Evolutionary conservation across 352 stramenopile genomes (phyloP).

Genomic region (Thalassiosira hispida): DNA sequence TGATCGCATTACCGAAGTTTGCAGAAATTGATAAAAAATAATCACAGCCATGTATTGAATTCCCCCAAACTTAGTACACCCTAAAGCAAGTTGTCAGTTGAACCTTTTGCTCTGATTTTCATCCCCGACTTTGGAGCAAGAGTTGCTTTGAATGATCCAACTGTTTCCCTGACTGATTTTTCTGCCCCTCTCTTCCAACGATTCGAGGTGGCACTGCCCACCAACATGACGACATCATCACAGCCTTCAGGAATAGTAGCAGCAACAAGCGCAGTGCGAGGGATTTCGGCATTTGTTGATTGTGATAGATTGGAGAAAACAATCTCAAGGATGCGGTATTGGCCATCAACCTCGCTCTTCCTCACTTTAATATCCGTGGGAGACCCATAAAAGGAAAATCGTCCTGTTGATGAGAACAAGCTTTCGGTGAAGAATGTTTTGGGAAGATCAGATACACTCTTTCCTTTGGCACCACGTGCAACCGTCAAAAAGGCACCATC

Average conservation of each 20-base stretch:
- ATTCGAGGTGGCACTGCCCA: constrained; percentile 53
- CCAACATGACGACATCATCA: constrained; percentile 63
- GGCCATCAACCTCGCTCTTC: constrained; percentile 28
- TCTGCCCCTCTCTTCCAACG: constrained; percentile 69
- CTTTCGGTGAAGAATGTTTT: constrained; percentile 60
- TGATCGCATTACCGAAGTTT: no score
- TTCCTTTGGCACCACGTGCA: constrained; percentile 22
- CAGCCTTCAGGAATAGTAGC: constrained; percentile 59
- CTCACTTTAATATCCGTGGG: constrained; percentile 73
- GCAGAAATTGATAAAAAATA: no score
- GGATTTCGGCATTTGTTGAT: constrained; percentile 69
- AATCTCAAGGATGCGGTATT: constrained; percentile 60
- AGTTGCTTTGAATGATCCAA: constrained; percentile 60
- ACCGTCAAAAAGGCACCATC: constrained; percentile 68
- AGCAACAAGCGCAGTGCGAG: constrained; percentile 54
- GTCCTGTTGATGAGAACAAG: constrained; percentile 53
- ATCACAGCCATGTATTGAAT: no score
- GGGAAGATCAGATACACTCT: constrained; percentile 43
- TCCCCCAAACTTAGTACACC: no score
- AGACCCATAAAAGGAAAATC: constrained; percentile 72
- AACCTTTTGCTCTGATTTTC: constrained; percentile 54
- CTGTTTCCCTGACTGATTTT: constrained; percentile 36
- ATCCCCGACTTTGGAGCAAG: constrained; percentile 52
- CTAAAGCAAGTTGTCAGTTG: no score
- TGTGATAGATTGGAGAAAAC: constrained; percentile 65